Evolutionary conservation across 352 stramenopile species (phyloP).

Genomic region (Chrysophaeum taylorii): DNA sequence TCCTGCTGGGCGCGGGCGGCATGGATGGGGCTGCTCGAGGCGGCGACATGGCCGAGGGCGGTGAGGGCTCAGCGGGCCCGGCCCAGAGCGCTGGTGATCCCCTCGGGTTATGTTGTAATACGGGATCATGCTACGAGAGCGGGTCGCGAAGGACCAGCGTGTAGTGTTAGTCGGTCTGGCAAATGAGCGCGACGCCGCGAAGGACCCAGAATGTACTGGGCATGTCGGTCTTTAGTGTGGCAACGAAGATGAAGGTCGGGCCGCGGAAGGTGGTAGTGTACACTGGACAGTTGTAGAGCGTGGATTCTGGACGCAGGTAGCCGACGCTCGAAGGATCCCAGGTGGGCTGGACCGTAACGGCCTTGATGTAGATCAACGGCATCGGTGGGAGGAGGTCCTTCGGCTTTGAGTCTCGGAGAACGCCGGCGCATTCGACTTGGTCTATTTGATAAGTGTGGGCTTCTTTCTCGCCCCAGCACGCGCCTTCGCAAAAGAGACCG

Average conservation of each 20-base stretch:
- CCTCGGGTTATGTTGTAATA: too few relatives aligned
- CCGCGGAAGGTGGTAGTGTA: constrained; percentile 77
- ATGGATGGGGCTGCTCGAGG: too few relatives aligned
- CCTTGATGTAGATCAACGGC: constrained; percentile 76
- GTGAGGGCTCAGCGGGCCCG: too few relatives aligned
- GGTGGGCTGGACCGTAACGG: constrained; percentile 61
- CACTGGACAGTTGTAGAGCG: constrained; percentile 73
- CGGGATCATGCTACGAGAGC: too few relatives aligned
- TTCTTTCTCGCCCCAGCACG: constrained; percentile 50
- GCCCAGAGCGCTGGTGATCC: too few relatives aligned
- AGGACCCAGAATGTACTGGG: constrained; percentile 56
- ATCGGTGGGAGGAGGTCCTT: constrained; percentile 72
- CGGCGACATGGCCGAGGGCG: too few relatives aligned
- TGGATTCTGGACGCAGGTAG: constrained; percentile 65
- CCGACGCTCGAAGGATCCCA: constrained; percentile 74
- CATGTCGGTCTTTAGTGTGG: constrained; percentile 61
- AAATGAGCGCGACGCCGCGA: constrained; percentile 62
- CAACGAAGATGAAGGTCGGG: constrained; percentile 73
- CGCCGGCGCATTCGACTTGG: constrained; percentile 62
- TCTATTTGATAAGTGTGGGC: constrained; percentile 83
- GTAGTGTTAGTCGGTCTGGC: constrained; percentile 72
- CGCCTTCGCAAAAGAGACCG: constrained; percentile 85
- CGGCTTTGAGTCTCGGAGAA: constrained; percentile 52
- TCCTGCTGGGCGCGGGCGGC: too few relatives aligned
- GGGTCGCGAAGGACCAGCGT: too few relatives aligned